A percentile compares a stretch with the other conserved stretches of the same genome.
These are phyloP conservation scores for Apiospora marii DNA, from an alignment of 2,329 filamentous ascomycete species.

Conservation along the genomic window DNA sequence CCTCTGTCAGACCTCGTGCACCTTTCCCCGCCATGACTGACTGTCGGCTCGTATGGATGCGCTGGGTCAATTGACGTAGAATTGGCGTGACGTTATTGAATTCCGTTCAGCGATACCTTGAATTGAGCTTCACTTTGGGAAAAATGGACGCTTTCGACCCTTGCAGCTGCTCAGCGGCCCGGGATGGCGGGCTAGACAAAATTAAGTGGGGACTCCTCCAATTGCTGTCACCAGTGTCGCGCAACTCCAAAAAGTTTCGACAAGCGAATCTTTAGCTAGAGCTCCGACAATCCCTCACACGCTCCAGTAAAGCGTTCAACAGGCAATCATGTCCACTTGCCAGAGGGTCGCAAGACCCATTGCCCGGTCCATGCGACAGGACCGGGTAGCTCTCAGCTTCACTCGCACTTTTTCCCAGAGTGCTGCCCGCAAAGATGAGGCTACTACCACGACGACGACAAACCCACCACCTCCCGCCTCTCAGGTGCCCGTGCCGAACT, in stretches of 20 bases:
- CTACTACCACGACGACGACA: conserved; percentile 39
- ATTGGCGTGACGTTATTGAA: background rate
- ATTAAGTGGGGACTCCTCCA: conserved; percentile 4
- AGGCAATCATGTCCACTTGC: conserved; percentile 62
- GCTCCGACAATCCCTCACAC: conserved; percentile 21
- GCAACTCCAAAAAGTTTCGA: conserved; percentile 27
- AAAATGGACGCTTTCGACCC: conserved; percentile 1
- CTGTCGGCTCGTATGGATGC: conserved; percentile 24
- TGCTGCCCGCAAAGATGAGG: conserved; percentile 46
- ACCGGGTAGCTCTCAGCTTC: conserved; percentile 38
- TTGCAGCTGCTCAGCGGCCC: conserved; percentile 20
- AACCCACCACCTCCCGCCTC: conserved; percentile 30
- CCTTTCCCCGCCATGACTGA: conserved; percentile 56
- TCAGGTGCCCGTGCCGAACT: conserved; percentile 32
- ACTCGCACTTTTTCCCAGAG: conserved; percentile 47
- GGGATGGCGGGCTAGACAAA: conserved; percentile 8
- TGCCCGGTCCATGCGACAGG: conserved; percentile 59
- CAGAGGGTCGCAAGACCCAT: conserved; percentile 66
- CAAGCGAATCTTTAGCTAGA: background rate
- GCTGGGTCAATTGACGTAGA: conserved; percentile 10
- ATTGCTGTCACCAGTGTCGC: conserved; percentile 19
- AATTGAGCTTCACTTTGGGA: conserved; percentile 14
- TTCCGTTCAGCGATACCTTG: conserved; percentile 4
- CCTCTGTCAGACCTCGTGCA: conserved; percentile 59
- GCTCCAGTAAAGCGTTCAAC: conserved; percentile 16